phyloP scores from a whole-genome alignment of 345 rosid genomes.

The Erodium maritimum region DNA sequence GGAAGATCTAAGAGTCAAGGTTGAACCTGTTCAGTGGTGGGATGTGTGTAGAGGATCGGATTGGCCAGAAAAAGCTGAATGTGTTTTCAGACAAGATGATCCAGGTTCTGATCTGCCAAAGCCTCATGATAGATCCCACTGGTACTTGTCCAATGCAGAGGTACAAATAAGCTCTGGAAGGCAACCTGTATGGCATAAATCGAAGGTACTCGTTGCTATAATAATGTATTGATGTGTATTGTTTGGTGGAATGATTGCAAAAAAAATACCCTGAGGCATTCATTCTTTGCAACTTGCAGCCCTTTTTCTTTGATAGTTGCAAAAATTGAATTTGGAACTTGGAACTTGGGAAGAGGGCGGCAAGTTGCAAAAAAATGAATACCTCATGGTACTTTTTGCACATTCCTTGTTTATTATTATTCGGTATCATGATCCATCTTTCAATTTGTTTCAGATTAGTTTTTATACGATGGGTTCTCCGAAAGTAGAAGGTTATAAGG shows the following conservation, averaged over 20 bases:
- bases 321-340: no score
- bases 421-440: no score
- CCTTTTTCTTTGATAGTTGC: no score
- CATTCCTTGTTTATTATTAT: no score
- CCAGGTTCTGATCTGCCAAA: constrained; percentile 15
- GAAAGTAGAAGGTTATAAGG: constrained; percentile 17
- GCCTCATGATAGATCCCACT: constrained; percentile 34
- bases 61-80: constrained; percentile 68
- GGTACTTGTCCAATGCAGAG: constrained; percentile 59
- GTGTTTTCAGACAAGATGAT: constrained; percentile 25
- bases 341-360: no score
- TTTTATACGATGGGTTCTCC: constrained; percentile 41
- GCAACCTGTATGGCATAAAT: constrained; percentile 49
- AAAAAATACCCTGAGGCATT: no score
- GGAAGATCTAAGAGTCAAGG: constrained; percentile 54
- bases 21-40: constrained; percentile 69
- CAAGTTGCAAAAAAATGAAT: no score
- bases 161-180: constrained; percentile 48
- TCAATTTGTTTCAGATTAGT: constrained; percentile 30
- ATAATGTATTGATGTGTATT: no score
- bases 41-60: constrained; percentile 61
- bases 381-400: no score
- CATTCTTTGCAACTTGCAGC: no score
- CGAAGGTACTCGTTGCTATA: constrained; percentile 41
- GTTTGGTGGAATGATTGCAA: no score